These are phyloP conservation scores for Paragyromitra xinjiangensis DNA, from an alignment of 495 filamentous ascomycete species.

Conservation along the genomic window DNA sequence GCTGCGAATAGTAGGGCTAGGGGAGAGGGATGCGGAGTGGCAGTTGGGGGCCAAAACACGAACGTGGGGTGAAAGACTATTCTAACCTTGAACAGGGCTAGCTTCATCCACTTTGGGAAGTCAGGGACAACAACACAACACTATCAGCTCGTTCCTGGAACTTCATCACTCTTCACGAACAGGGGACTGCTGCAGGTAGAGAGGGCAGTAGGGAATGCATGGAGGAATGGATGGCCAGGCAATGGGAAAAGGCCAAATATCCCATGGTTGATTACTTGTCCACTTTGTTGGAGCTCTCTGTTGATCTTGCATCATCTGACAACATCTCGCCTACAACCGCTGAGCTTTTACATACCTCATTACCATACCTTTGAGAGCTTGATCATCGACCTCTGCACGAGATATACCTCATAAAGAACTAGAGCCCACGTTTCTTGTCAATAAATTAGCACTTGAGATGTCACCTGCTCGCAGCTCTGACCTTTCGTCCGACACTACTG, in stretches of 20 bases:
- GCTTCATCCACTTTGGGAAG: background rate
- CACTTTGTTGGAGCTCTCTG: background rate
- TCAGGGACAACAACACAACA: constrained; percentile 20
- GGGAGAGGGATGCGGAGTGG: background rate
- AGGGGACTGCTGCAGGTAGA: background rate
- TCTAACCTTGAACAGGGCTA: constrained; percentile 33
- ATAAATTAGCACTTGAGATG: constrained; percentile 32
- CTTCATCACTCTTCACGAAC: background rate
- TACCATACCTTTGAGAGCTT: background rate
- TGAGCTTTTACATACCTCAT: constrained; percentile 10
- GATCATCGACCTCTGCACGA: background rate
- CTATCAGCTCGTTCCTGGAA: background rate
- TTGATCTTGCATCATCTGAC: constrained; percentile 2
- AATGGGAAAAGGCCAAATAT: background rate
- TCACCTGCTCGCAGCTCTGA: constrained; percentile 42
- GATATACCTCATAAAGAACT: background rate
- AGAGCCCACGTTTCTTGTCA: constrained; percentile 6
- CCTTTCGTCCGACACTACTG: constrained; percentile 56
- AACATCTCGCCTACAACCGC: background rate
- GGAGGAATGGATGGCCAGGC: background rate
- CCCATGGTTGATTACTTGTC: background rate
- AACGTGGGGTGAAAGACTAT: background rate
- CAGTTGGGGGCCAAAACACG: background rate
- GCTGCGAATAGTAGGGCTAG: constrained; percentile 13
- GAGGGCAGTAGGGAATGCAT: background rate